phyloP scores from a whole-genome alignment of 1,139 yeast genomes.

The Suhomyces terraborum region DNA sequence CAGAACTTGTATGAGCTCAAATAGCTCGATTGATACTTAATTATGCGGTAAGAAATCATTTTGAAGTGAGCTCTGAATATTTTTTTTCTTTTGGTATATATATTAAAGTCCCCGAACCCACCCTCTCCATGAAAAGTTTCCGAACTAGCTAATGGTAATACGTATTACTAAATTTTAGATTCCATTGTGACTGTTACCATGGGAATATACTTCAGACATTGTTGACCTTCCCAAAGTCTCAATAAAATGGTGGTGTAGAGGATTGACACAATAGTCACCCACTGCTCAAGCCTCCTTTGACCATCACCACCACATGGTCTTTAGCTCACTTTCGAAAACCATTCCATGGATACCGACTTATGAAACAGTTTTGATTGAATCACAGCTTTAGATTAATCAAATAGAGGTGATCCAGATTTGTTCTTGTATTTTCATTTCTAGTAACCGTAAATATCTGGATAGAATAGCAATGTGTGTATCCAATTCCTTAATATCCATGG shows the following conservation, averaged over 20 bases:
- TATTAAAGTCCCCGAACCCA: conserved; percentile 1
- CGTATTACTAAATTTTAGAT: background rate
- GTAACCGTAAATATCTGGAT: background rate
- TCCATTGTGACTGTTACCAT: background rate
- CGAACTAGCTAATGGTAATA: background rate
- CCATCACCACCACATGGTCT: background rate
- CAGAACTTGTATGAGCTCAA: no score
- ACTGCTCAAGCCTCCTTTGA: background rate
- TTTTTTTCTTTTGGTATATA: no score
- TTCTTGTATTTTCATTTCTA: conserved; percentile 1
- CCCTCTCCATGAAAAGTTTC: background rate
- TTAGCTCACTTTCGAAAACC: background rate
- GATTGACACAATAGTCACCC: background rate
- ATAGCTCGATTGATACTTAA: no score
- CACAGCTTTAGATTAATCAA: background rate
- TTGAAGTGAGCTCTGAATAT: no score
- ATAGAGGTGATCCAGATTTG: background rate
- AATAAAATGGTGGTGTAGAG: background rate
- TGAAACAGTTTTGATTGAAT: background rate
- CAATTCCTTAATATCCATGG: background rate
- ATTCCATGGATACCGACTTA: background rate
- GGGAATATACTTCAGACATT: background rate
- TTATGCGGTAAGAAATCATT: no score
- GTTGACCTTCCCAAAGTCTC: background rate
- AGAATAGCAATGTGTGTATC: background rate